A percentile compares a stretch with the other conserved stretches of the same genome.
Evolutionary conservation across 208 protist genomes (phyloP).

Genomic region (Acanthamoeba castellanii): DNA sequence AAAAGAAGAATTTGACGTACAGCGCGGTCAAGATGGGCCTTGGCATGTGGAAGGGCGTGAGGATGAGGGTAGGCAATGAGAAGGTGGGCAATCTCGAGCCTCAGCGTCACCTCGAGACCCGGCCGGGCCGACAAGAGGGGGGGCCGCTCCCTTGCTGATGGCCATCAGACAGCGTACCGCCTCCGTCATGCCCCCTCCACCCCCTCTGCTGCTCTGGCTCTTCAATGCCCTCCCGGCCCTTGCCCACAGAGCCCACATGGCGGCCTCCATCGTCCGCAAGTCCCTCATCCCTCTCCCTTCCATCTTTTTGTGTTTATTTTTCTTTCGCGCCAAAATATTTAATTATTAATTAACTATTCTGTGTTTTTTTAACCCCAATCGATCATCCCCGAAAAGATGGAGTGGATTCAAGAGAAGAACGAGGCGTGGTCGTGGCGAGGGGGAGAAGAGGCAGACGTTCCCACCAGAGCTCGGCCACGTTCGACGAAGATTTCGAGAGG

Average conservation of each 20-base stretch:
- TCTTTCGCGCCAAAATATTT: not conserved
- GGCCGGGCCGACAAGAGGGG: not conserved
- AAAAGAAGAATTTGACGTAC: not conserved
- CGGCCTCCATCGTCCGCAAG: not conserved
- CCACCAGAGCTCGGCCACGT: too few relatives aligned
- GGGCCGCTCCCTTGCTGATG: not conserved
- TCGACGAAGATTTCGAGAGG: too few relatives aligned
- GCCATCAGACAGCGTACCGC: not conserved
- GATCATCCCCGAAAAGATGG: too few relatives aligned
- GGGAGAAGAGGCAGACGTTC: too few relatives aligned
- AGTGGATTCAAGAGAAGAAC: too few relatives aligned
- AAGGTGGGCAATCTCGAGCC: not conserved
- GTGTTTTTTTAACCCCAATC: not conserved
- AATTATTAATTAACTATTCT: not conserved
- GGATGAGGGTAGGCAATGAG: constrained; percentile 3
- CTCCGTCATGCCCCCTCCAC: not conserved
- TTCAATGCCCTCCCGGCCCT: not conserved
- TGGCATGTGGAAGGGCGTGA: not conserved
- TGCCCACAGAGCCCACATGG: constrained; percentile 8
- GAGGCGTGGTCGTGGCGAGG: too few relatives aligned
- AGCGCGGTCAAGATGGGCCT: not conserved
- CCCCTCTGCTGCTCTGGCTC: not conserved
- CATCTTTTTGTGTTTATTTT: not conserved
- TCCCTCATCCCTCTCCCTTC: not conserved
- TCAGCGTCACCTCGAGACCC: not conserved